Evolutionary conservation across 176 grass and related monocot genomes (phyloP).

Genomic region (Zea luxurians): DNA sequence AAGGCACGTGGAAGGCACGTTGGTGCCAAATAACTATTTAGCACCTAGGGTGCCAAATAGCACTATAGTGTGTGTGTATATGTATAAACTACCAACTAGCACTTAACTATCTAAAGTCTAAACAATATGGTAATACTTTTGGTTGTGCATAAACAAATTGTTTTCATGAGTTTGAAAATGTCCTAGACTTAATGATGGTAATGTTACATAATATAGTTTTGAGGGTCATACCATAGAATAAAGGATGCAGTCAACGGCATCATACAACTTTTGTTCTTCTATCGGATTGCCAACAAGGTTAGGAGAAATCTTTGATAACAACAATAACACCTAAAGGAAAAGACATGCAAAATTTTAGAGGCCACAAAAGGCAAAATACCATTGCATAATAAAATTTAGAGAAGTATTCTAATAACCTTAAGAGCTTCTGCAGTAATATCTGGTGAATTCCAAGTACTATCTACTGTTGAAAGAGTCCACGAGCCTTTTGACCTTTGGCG

Average conservation of each 20-base stretch:
- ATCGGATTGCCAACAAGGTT: slow-evolving; percentile 10
- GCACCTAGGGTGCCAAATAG: too few species aligned
- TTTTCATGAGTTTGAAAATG: not conserved
- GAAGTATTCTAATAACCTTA: not conserved
- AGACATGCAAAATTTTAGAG: not conserved
- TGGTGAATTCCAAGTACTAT: not conserved
- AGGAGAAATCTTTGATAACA: slow-evolving; percentile 44
- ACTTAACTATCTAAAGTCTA: not conserved
- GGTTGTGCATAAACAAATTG: not conserved
- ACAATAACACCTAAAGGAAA: slow-evolving; percentile 13
- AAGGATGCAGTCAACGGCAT: slow-evolving; percentile 38
- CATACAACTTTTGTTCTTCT: slow-evolving; percentile 26
- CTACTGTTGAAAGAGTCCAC: not conserved
- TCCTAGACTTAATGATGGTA: not conserved
- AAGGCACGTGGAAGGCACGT: too few species aligned
- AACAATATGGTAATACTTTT: not conserved
- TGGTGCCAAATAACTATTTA: too few species aligned
- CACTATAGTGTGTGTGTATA: too few species aligned
- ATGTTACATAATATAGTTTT: not conserved
- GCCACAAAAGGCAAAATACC: not conserved
- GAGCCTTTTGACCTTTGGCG: not conserved
- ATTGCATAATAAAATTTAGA: not conserved
- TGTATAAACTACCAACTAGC: not conserved
- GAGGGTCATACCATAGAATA: slow-evolving; percentile 26
- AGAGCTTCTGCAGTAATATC: not conserved